These are phyloP conservation scores for Kazachstania bromeliacearum DNA, from an alignment of 805 yeast genomes.

Conservation along the genomic window DNA sequence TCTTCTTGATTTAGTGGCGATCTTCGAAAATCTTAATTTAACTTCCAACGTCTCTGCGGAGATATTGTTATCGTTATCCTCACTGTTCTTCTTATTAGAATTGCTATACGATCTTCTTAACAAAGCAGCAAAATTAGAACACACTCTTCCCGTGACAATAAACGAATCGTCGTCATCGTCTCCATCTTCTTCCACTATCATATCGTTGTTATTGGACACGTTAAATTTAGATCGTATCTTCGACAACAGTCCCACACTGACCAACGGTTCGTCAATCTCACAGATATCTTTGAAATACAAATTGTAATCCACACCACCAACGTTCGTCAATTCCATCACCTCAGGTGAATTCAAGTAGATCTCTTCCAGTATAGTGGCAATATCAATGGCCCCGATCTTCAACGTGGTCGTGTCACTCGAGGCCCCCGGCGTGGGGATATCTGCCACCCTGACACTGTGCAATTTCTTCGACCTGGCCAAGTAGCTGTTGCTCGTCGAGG, in stretches of 20 bases:
- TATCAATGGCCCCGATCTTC: conserved; percentile 25
- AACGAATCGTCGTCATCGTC: conserved; percentile 16
- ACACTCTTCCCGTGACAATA: conserved; percentile 29
- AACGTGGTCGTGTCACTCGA: conserved; percentile 3
- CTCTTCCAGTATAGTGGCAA: conserved; percentile 21
- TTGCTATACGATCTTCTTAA: conserved; percentile 22
- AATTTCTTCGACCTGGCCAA: conserved; percentile 26
- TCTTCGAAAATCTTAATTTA: conserved; percentile 26
- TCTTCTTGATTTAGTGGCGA: conserved; percentile 7
- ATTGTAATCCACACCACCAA: conserved; percentile 23
- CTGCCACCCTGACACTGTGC: conserved; percentile 20
- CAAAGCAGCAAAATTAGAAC: conserved; percentile 28
- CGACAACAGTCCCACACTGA: conserved; percentile 28
- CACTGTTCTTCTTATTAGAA: conserved; percentile 10
- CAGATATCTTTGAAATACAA: conserved; percentile 28
- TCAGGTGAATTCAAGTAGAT: conserved; percentile 29
- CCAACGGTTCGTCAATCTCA: conserved; percentile 30
- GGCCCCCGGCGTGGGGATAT: conserved; percentile 17
- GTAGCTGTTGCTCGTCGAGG: conserved; percentile 14
- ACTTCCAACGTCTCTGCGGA: conserved; percentile 26
- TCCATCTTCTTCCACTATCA: conserved; percentile 8
- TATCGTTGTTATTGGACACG: background rate
- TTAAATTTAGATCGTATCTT: conserved; percentile 20
- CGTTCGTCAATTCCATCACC: conserved; percentile 14
- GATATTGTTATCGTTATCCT: background rate